Base-by-base conservation (phyloP, 2,329 filamentous ascomycete species). In the Microsporum audouinii region DNA sequence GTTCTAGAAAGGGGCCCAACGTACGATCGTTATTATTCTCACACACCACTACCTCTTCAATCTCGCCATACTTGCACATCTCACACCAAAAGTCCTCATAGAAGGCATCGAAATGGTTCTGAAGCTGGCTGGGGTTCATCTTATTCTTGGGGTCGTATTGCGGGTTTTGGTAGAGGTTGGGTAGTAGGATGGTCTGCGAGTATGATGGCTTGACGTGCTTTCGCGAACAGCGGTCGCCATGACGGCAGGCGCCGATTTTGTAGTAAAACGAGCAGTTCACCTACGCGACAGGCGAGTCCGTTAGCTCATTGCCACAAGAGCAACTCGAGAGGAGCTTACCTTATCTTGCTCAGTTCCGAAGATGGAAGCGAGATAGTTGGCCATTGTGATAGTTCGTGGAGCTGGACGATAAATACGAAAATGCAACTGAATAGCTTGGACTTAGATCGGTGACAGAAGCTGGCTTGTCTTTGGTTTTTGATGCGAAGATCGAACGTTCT, bases 41-140 rank as follows among this genome's bases (percentile, higher is more conserved):
- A 78, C 94, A 99, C 2, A 99, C 92, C 10, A 99, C 94, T 10
- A 99, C 84, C 79, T 99, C 94, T 78, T 99, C 94, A 39, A 97
- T 82, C 78, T 97, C 90, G 68, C 94, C 94, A 75, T 95, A 99
- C 78, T 95, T 91, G 87, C 94, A 97, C 80, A 99, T 89, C 83
- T 99, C 94, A 79, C 92, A 97, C 92, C 94, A 99, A 67, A 99
- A 91, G 75, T 99, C 94, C 80, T 99, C 94, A 81, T 99, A 99
- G 77, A 99, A 99, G 71, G 94, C 94, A 77, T 99, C 94, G 74
- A 99, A 99, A 83, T 99, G 94, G 80, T 96, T 96, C 78, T 96
- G 92, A 74, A 97, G 87, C 81, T 99, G 94, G 68, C 85, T 87
- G 5, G 91, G 80, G 78, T 95, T 96, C 88, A 99, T 96, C 79